Percentiles rank a stretch among this genome's conserved stretches.
phyloP scores from a whole-genome alignment of 1,284 basidiomycete genomes.

The Papiliotrema fonsecae region DNA sequence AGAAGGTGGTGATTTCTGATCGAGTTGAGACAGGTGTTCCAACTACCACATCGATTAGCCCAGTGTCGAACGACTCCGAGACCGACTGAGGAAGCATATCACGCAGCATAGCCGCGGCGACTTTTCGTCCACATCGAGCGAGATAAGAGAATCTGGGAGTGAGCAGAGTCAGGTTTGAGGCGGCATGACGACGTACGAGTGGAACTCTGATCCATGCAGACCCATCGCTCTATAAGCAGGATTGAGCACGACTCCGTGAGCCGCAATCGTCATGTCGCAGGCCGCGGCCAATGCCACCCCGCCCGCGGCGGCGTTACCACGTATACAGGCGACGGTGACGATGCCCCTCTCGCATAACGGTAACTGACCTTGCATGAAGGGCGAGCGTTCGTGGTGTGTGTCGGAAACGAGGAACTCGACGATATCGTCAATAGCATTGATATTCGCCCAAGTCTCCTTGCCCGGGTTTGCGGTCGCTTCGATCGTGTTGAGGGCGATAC shows the following conservation, averaged over 20 bases:
- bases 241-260: conserved; percentile 48
- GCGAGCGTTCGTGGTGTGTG: conserved; percentile 24
- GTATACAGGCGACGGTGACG: conserved; percentile 49
- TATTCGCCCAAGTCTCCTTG: conserved; percentile 51
- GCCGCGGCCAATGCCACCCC: conserved; percentile 51
- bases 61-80: conserved; percentile 25
- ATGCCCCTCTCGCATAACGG: conserved; percentile 46
- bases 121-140: conserved; percentile 41
- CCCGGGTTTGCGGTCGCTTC: conserved; percentile 45
- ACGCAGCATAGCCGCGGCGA: conserved; percentile 37
- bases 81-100: conserved; percentile 50
- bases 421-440: conserved; percentile 50
- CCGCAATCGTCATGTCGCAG: conserved; percentile 47
- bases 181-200: conserved; percentile 34
- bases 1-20: conserved; percentile 14
- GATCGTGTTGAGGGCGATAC: conserved; percentile 52
- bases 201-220: conserved; percentile 50
- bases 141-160: conserved; percentile 41
- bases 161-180: neutral
- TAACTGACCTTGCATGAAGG: conserved; percentile 37
- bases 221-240: conserved; percentile 51
- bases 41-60: conserved; percentile 41
- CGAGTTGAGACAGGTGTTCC: conserved; percentile 15
- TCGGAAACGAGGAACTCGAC: conserved; percentile 44
- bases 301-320: conserved; percentile 51